phyloP scores from a whole-genome alignment of 345 rosid species.

The Psidium friedrichsthalianum region DNA sequence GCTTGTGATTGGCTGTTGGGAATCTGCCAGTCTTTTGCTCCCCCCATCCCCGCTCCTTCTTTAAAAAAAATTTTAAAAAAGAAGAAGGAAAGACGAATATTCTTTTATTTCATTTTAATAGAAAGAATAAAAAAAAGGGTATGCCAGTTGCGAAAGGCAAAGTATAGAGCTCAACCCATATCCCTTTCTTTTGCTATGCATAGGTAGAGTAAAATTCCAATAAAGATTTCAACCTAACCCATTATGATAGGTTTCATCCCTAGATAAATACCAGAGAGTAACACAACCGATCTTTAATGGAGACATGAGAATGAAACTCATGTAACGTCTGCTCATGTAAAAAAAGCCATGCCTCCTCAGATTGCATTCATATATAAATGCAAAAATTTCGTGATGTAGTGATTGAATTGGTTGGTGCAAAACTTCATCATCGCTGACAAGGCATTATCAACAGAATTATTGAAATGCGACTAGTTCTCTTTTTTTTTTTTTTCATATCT shows the following conservation, averaged over 20 bases:
- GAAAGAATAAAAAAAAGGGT: background rate
- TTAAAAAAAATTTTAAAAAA: background rate
- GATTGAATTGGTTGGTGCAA: too few relatives aligned
- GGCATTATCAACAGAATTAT: background rate
- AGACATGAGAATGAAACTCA: too few relatives aligned
- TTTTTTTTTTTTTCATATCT: background rate
- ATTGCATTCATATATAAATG: too few relatives aligned
- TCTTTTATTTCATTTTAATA: background rate
- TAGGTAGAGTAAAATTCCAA: background rate
- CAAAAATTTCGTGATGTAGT: too few relatives aligned
- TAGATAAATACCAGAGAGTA: background rate
- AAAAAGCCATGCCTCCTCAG: too few relatives aligned
- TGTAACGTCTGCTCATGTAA: too few relatives aligned
- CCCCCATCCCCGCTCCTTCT: background rate
- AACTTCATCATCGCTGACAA: too few relatives aligned
- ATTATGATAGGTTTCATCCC: background rate
- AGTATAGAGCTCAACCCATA: background rate
- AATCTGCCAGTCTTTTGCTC: background rate
- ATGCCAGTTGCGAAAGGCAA: background rate
- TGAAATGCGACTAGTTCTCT: background rate
- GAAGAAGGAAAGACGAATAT: background rate
- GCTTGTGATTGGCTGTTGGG: slow-evolving; percentile 1
- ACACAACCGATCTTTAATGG: too few relatives aligned
- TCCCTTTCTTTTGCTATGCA: background rate
- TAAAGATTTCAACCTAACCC: background rate